A percentile compares a stretch with the other conserved stretches of the same genome.
Evolutionary conservation across 2,329 filamentous ascomycete species (phyloP).

Genomic region (Truncatella angustata): DNA sequence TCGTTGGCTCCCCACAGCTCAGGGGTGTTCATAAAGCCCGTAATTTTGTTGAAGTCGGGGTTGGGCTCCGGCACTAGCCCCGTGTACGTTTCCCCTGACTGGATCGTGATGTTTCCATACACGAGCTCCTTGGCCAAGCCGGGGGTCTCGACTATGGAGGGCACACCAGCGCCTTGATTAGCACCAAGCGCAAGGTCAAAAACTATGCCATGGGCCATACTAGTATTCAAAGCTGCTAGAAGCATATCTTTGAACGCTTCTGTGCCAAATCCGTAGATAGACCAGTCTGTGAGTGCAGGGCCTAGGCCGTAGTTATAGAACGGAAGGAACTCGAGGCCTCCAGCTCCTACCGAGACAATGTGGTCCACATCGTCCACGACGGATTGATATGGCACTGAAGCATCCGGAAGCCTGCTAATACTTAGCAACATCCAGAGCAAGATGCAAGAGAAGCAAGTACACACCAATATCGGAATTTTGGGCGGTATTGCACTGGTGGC

Average conservation of each 20-base stretch:
- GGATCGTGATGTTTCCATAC: constrained; percentile 10
- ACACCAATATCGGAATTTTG: constrained; percentile 7
- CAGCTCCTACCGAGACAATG: constrained; percentile 16
- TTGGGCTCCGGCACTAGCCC: constrained; percentile 13
- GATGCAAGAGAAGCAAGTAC: background rate
- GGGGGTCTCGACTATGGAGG: constrained; percentile 14
- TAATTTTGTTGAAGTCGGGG: constrained; percentile 16
- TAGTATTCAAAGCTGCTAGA: constrained; percentile 13
- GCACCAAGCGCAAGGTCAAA: constrained; percentile 23
- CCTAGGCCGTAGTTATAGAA: constrained; percentile 25
- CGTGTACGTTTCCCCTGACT: background rate
- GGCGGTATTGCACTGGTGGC: background rate
- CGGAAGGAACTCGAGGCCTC: constrained; percentile 24
- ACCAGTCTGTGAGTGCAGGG: constrained; percentile 24
- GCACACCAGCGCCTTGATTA: constrained; percentile 22
- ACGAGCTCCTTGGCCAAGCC: constrained; percentile 21
- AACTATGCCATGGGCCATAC: constrained; percentile 12
- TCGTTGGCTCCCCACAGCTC: constrained; percentile 19
- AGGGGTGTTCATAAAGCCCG: constrained; percentile 18
- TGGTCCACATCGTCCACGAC: constrained; percentile 18
- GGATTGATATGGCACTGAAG: constrained; percentile 14
- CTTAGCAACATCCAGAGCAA: background rate
- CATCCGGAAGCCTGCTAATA: constrained; percentile 23
- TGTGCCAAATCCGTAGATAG: constrained; percentile 39
- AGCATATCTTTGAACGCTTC: constrained; percentile 22